Percentiles rank a stretch among this genome's conserved stretches.
phyloP scores from a whole-genome alignment of 495 filamentous ascomycete genomes.

The Penicillium bovifimosum region DNA sequence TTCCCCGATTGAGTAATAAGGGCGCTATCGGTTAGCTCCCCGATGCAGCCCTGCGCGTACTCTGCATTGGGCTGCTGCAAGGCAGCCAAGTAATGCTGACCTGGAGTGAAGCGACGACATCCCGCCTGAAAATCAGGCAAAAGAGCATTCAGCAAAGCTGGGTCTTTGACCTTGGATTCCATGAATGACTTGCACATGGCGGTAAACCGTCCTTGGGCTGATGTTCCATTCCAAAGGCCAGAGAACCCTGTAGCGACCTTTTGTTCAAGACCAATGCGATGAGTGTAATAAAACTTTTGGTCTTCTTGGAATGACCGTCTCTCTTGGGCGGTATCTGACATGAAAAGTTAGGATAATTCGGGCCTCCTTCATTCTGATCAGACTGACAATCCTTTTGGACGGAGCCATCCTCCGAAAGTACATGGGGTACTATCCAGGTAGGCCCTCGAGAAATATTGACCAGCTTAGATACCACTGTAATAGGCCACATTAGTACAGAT shows the following conservation, averaged over 20 bases:
- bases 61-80: slow-evolving; percentile 11
- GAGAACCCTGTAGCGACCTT: background rate
- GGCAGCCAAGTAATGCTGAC: slow-evolving; percentile 10
- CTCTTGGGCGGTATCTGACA: no score
- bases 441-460: slow-evolving; percentile 6
- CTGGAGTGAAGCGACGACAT: slow-evolving; percentile 15
- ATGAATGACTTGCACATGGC: background rate
- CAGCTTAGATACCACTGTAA: slow-evolving; percentile 1
- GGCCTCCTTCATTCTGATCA: no score
- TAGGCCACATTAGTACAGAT: no score
- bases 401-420: slow-evolving; percentile 2
- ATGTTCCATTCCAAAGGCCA: slow-evolving; percentile 5
- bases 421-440: slow-evolving; percentile 11
- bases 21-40: slow-evolving; percentile 1
- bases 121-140: slow-evolving; percentile 12
- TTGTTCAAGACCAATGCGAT: no score
- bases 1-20: slow-evolving; percentile 4
- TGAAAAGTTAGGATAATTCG: no score
- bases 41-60: slow-evolving; percentile 5
- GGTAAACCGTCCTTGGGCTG: background rate
- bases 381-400: slow-evolving; percentile 1
- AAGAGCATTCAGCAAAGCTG: background rate
- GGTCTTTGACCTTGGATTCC: slow-evolving; percentile 4
- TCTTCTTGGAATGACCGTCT: no score
- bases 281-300: no score